phyloP scores from a whole-genome alignment of 148 eudicot genomes.

The Camellia sinensis region DNA sequence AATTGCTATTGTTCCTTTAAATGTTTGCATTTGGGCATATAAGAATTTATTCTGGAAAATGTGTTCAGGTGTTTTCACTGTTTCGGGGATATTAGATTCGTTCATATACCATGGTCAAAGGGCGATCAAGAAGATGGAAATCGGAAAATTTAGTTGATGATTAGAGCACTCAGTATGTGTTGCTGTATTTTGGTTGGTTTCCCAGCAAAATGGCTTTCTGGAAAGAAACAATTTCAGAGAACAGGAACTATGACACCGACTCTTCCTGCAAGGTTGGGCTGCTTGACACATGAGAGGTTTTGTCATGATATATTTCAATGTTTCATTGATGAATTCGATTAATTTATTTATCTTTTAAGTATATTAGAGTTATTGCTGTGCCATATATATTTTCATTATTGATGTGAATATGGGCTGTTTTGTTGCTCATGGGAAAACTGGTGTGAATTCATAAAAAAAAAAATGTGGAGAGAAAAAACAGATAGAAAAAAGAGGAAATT shows the following conservation, averaged over 20 bases:
- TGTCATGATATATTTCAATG: background rate
- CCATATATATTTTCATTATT: background rate
- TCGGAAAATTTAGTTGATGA: constrained; percentile 75
- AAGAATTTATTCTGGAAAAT: background rate
- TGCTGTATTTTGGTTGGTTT: constrained; percentile 8
- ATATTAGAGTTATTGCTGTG: background rate
- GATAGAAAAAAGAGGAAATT: too few relatives aligned
- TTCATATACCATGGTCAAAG: constrained; percentile 90
- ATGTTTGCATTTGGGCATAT: background rate
- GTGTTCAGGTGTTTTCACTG: constrained; percentile 79
- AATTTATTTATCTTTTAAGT: background rate
- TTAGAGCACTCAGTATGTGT: background rate
- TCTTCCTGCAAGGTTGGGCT: constrained; percentile 17
- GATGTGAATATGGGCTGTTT: background rate
- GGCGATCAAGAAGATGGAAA: constrained; percentile 89
- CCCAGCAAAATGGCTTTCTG: background rate
- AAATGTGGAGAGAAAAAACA: background rate
- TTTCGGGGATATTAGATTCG: constrained; percentile 84
- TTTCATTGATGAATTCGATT: constrained; percentile 7
- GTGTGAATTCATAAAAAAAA: background rate
- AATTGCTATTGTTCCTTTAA: too few relatives aligned
- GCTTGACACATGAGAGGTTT: background rate
- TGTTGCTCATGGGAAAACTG: background rate
- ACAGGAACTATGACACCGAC: constrained; percentile 9
- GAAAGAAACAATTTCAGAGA: constrained; percentile 20